Conservation (phyloP, 306 rosid genomes). For the Pterocarpus santalinus region DNA sequence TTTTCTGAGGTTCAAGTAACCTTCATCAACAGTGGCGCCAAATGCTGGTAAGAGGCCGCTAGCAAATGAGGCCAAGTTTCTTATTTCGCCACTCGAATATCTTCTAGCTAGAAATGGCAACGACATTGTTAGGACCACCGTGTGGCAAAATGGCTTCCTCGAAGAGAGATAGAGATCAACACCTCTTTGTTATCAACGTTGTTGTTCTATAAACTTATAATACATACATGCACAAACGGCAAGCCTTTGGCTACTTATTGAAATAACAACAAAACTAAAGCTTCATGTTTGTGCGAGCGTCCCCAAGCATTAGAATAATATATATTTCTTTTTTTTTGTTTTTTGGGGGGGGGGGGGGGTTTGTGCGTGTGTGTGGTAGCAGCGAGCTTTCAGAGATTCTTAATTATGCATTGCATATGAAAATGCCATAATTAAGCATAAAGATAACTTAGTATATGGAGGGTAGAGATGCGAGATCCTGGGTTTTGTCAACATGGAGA, state of each 20-base stretch:
- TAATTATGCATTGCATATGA: background rate
- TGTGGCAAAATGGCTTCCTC: background rate
- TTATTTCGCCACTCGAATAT: slow-evolving; percentile 62
- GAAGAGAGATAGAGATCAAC: slow-evolving; percentile 20
- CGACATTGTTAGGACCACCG: slow-evolving; percentile 47
- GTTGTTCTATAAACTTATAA: background rate
- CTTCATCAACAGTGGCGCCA: slow-evolving; percentile 63
- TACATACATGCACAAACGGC: slow-evolving; percentile 5
- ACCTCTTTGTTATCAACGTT: slow-evolving; percentile 49
- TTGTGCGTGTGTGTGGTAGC: slow-evolving; percentile 37
- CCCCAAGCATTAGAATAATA: slow-evolving; percentile 39
- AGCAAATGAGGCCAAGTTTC: slow-evolving; percentile 72
- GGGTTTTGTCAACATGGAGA: slow-evolving; percentile 32
- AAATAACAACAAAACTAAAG: slow-evolving; percentile 7
- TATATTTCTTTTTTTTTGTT: no score
- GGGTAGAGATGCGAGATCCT: slow-evolving; percentile 24
- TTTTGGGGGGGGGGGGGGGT: no score
- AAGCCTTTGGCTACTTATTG: slow-evolving; percentile 24
- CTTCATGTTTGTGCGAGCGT: slow-evolving; percentile 30
- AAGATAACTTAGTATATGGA: slow-evolving; percentile 41
- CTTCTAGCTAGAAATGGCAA: slow-evolving; percentile 60
- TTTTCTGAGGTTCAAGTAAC: slow-evolving; percentile 60
- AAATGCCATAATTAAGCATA: slow-evolving; percentile 17
- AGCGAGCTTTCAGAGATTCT: slow-evolving; percentile 40
- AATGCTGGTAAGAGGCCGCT: slow-evolving; percentile 80